Base-by-base conservation (phyloP, 192 early-diverging fungal species). In the Podochytrium sp. region DNA sequence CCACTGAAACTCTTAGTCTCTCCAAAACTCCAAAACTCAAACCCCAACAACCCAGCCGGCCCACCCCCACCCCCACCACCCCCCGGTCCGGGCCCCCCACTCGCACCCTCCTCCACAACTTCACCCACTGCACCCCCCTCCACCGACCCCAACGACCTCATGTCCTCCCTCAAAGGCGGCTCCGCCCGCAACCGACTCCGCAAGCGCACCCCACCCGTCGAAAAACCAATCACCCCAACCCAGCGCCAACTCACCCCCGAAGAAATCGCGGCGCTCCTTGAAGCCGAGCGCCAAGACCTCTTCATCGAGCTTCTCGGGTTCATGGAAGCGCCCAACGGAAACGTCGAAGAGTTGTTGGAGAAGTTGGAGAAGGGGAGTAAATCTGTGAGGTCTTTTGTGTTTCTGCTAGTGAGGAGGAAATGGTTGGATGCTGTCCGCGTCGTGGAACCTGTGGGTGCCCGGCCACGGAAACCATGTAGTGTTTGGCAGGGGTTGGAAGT, bases 321-420 rank as follows among this genome's bases (percentile, higher is more conserved):
- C 68, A 85, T 85, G 84, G 79, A 85, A 66, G 78, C 84, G 3
- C 82, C 84, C 14, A 78, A 78, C 56, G 84, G 84, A 12, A 79
- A 75, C 57, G 68, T 85, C 18, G 80, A 82, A 66, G 84, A 85
- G 41, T 66, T 83, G 1, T 37, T 56, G 6, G 80, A 81, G 3
- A 81, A 82, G 40, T 65, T 67, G 27, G 61, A 64, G 50, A 69
- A 27, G 25, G 7, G 57, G 1, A 84, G 82, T 23, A 65, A 74
- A 39, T 77, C 76, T 12, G 65, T 69, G 32, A 57, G 84, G 20
- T 72, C 75, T 25, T 85, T 84, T 62, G 78, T 85, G 33, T 85
- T 77, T 62, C 78, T 80, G n/a, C 74, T 85, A 2, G 53, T 85
- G 27, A 77, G 84, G 6, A 38, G 79, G 27, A 74, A 75, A 2